A percentile compares a stretch with the other conserved stretches of the same genome.
Conservation (phyloP, 805 yeast species). For the Candida sakaeoensis region DNA sequence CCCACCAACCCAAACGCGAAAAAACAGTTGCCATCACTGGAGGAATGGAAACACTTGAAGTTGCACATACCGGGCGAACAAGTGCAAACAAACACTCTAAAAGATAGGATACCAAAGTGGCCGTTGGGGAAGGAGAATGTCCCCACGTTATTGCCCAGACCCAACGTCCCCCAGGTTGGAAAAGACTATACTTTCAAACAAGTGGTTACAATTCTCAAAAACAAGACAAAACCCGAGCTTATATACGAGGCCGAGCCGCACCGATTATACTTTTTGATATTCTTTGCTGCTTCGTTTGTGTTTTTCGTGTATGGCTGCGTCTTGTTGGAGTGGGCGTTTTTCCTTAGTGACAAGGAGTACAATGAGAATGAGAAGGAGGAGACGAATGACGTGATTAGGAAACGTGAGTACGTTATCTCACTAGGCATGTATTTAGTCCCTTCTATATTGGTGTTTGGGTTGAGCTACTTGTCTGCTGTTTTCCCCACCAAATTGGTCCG, state of each 20-base stretch:
- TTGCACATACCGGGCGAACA: slow-evolving; percentile 58
- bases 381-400: slow-evolving; percentile 36
- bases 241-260: slow-evolving; percentile 85
- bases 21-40: slow-evolving; percentile 28
- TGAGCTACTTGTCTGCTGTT: slow-evolving; percentile 27
- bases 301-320: slow-evolving; percentile 67
- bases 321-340: slow-evolving; percentile 52
- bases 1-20: slow-evolving; percentile 23
- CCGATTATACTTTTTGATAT: slow-evolving; percentile 64
- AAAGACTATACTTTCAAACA: slow-evolving; percentile 53
- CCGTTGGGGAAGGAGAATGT: slow-evolving; percentile 61
- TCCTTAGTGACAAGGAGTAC: slow-evolving; percentile 49
- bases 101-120: slow-evolving; percentile 62
- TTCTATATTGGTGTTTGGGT: slow-evolving; percentile 23
- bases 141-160: slow-evolving; percentile 68
- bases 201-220: slow-evolving; percentile 54
- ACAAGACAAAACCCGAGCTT: slow-evolving; percentile 61
- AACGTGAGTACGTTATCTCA: slow-evolving; percentile 34
- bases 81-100: slow-evolving; percentile 39
- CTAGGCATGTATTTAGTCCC: slow-evolving; percentile 26
- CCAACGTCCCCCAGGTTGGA: slow-evolving; percentile 74
- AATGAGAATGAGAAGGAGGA: slow-evolving; percentile 48
- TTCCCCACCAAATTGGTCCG: slow-evolving; percentile 71
- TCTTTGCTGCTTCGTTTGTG: slow-evolving; percentile 65
- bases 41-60: slow-evolving; percentile 41